Evolutionary conservation across 2,329 filamentous ascomycete species (phyloP), one percentile per base, ranked within the genome.

Genomic region (Fusarium piperis): DNA sequence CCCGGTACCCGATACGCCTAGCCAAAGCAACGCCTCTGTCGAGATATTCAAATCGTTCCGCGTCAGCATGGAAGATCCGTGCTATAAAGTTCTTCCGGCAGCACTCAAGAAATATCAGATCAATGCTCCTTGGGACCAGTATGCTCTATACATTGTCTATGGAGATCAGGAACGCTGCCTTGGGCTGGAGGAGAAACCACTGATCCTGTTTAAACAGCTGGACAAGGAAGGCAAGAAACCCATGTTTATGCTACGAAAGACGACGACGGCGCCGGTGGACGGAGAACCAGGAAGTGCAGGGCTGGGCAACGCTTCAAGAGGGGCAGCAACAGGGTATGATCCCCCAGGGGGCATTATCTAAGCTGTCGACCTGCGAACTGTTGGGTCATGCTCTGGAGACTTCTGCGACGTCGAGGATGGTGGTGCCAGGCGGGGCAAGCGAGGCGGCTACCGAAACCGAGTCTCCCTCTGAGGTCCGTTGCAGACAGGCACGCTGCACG

Each of bases 41-140:
- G 96, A 99, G 81, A 98, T 99, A 66, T 98, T 98, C 90, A 99
- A 99, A 81, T 97, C 94, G 1, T 99, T 99, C 88, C 92, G 95
- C 39, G 96, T 99, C 69, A 96, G 93, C 79, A 97, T 98, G 89
- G 96, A 99, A 75, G 96, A 99, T 78, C 96, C 96, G 3, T 99
- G 96, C 83, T 93, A 97, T 85, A 98, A 98, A 80, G 96, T 99
- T 30, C 87, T 99, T 2, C 96, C 96, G 2, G 96, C 97, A 16
- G 96, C 96, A 3, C 88, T 99, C 18, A 97, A 97, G 80, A 97
- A 98, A 80, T 99, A 99, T 83, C 96, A 98, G 79, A 99, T 99
- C 84, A 95, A 97, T 74, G 95, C 95, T 23, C 95, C 97, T 57
- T 98, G 95, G 93, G 93, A 97, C 75, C 94, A 98, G 78, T 99